Base-by-base conservation (phyloP, 2,329 filamentous ascomycete genomes). In the Colletotrichum paranaense region DNA sequence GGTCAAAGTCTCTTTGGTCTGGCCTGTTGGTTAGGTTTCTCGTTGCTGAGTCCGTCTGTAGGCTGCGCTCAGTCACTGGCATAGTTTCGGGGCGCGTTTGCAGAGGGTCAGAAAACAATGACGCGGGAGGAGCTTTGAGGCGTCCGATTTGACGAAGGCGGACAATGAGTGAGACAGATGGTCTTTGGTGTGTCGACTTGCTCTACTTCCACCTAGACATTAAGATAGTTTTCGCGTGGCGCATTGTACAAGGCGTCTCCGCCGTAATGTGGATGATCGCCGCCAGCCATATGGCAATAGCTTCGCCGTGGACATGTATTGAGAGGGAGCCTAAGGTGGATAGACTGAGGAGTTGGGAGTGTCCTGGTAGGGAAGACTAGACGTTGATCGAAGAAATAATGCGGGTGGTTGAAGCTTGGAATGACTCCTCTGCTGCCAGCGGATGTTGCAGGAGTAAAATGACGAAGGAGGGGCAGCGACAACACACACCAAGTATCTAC, bases 41-140 rank as follows among this genome's bases (percentile, higher is more conserved):
- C n/a, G 5, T 22, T 42, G 57, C 12, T 42, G 32, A 26, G 38
- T 59, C 35, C 53, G 52, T 26, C 55, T 52, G 9, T 12, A 26
- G 11, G 46, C 53, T 42, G 65, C 52, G 49, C 66, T 60, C 53
- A 53, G 65, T 73, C 59, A 49, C 28, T 8, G n/a, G 24, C 42
- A 64, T 55, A 55, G 66, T 64, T 72, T 63, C 59, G 49, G 8
- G 56, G 55, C 22, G 59, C 32, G 70, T 70, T 70, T 70, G 67
- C 49, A 56, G 70, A 24, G 14, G 26, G 55, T 55, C 24, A 32
- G 53, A 19, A 59, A 64, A 63, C 32, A 64, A 35, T 14, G 42
- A 49, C 35, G 22, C 59, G 66, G 38, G 16, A 24, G 7, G 19
- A 24, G 52, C 19, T 14, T 6, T 24, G 16, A 38, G 14, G 9